phyloP scores from a whole-genome alignment of 495 filamentous ascomycete genomes.

The Penicillium fimorum region DNA sequence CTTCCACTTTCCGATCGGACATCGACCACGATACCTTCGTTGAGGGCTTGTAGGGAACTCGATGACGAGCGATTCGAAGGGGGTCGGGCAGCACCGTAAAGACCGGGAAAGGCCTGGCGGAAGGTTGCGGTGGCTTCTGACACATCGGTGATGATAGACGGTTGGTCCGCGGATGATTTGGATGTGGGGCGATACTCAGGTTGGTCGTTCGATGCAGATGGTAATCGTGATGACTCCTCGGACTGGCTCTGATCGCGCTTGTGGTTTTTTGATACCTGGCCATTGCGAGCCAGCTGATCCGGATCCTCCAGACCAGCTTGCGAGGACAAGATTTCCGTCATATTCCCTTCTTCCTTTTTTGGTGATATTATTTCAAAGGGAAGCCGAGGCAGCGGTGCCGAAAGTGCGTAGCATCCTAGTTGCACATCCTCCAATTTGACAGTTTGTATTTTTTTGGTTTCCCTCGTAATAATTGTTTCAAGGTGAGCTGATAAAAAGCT shows the following conservation, averaged over 20 bases:
- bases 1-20: conserved; percentile 37
- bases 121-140: conserved; percentile 36
- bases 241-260: conserved; percentile 23
- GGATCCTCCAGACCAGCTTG: conserved; percentile 34
- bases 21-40: conserved; percentile 46
- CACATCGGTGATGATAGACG: conserved; percentile 24
- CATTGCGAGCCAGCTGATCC: conserved; percentile 30
- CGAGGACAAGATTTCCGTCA: conserved; percentile 37
- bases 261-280: conserved; percentile 24
- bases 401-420: conserved; percentile 25
- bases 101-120: conserved; percentile 41
- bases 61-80: conserved; percentile 47
- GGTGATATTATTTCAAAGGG: conserved; percentile 11
- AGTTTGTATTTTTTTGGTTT: conserved; percentile 2
- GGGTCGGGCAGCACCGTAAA: conserved; percentile 39
- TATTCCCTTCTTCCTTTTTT: conserved; percentile 28
- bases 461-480: conserved; percentile 19
- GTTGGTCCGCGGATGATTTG: conserved; percentile 31
- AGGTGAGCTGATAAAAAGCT: conserved; percentile 33
- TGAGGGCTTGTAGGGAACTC: conserved; percentile 48
- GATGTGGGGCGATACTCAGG: conserved; percentile 25
- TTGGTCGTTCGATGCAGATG: conserved; percentile 26
- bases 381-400: conserved; percentile 22
- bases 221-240: conserved; percentile 27
- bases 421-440: conserved; percentile 9